Base-by-base conservation (phyloP, 352 stramenopile genomes). In the Globisporangium echinulatum region DNA sequence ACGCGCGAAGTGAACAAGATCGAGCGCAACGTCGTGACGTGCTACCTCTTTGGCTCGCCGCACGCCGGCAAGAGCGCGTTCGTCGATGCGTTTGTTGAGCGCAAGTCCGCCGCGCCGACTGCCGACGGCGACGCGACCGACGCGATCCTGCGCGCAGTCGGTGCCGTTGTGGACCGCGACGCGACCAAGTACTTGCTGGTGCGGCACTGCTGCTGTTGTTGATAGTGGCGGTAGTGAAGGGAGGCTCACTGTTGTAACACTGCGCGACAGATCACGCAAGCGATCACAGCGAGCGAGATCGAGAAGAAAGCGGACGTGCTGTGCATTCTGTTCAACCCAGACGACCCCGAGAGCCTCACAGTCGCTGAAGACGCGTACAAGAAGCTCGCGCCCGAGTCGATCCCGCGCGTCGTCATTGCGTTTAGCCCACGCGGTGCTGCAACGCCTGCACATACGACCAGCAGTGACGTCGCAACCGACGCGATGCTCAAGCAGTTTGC, bases 281-380 rank as follows among this genome's bases (percentile, higher is more conserved):
- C 70, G 39, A 59, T 90, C 47, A 68, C 68, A 1, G 77, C 77
- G 25, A 81, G 78, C 5, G 79, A 92, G 49, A 73, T 92, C 13
- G 77, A 88, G 60, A 74, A 82, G 54, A 79, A 76, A 44, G 83
- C 83, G 1, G 83, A 92, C 63, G 81, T 89, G 56, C 49, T 92
- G 47, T 83, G 85, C 43, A 68, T 90, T 33, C 53, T 92, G 40
- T 72, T 84, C 57, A 80, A 92, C 56, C 83, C 83, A 37, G 57
- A 75, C 0, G 70, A 88, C 36, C 54, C 71, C 5, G 56, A 66
- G 49, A 86, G 76, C 56, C 70, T 76, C 54, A 53, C 67, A 10
- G 59, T 71, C 38, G 78, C 75, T 9, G 75, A 88, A 56, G 76
- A 84, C 38, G 54, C 80, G 63, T 71, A 76, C 58, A 79, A 77